These are phyloP conservation scores for Macrocybe sp. DNA, from an alignment of 1,284 basidiomycete species.

Conservation along the genomic window DNA sequence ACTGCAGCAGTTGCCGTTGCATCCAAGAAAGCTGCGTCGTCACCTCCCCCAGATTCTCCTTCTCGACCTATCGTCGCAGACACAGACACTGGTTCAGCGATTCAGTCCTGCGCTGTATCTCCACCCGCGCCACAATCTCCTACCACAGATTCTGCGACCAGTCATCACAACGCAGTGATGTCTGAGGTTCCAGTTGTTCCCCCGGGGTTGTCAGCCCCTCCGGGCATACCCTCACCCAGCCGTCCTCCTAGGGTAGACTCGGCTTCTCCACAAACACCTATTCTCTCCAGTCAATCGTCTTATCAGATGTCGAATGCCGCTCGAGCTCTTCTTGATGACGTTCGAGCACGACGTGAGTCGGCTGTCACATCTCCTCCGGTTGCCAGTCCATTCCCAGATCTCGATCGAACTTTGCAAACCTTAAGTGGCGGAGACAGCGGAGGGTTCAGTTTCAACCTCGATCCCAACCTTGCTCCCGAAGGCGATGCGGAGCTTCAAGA, in stretches of 20 bases:
- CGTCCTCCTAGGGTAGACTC: constrained; percentile 44
- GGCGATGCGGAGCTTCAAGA: constrained; percentile 33
- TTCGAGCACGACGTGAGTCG: constrained; percentile 70
- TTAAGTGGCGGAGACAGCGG: constrained; percentile 57
- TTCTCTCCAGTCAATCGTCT: constrained; percentile 54
- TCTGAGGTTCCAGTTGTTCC: constrained; percentile 45
- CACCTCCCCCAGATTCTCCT: constrained; percentile 40
- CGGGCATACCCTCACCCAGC: constrained; percentile 53
- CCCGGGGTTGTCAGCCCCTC: constrained; percentile 62
- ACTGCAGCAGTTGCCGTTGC: constrained; percentile 31
- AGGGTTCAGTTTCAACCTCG: constrained; percentile 79
- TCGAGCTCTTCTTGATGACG: constrained; percentile 79
- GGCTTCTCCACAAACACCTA: constrained; percentile 50
- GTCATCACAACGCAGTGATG: constrained; percentile 31
- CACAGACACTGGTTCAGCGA: constrained; percentile 23
- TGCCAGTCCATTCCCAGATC: constrained; percentile 84
- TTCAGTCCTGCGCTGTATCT: constrained; percentile 26
- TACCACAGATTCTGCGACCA: constrained; percentile 31
- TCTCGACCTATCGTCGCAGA: constrained; percentile 39
- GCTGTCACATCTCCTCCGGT: constrained; percentile 36
- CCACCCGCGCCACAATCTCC: constrained; percentile 42
- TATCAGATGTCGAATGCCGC: constrained; percentile 88
- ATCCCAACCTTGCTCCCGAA: constrained; percentile 63
- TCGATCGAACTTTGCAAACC: constrained; percentile 74
- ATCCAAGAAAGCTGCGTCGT: constrained; percentile 31